phyloP scores from a whole-genome alignment of 176 grass and related monocot species.

The Olyra latifolia region DNA sequence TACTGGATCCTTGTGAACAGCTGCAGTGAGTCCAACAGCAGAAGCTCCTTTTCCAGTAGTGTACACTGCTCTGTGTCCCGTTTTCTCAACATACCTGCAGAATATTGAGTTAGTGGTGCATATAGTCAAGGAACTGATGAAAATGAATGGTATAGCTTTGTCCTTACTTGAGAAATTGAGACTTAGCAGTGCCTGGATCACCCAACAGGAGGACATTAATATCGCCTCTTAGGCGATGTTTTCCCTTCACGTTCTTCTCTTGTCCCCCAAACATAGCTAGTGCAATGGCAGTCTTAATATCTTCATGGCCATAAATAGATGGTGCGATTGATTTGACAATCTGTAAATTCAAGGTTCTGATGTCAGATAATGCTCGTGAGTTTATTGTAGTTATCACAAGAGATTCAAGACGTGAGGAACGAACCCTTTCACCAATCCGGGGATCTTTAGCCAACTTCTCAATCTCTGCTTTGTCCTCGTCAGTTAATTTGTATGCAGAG shows the following conservation, averaged over 20 bases:
- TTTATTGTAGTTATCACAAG: constrained; percentile 16
- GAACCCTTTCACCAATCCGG: constrained; percentile 92
- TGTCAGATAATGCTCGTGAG: background rate
- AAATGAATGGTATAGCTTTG: background rate
- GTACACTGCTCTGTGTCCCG: constrained; percentile 92
- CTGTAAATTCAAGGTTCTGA: constrained; percentile 37
- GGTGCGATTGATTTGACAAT: constrained; percentile 98
- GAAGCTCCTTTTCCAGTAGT: constrained; percentile 99
- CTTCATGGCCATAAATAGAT: constrained; percentile 97
- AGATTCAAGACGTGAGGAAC: constrained; percentile 34
- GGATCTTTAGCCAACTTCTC: constrained; percentile 96
- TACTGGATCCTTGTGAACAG: constrained; percentile 97
- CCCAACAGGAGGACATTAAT: constrained; percentile 96
- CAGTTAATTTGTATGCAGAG: constrained; percentile 96
- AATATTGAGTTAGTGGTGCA: constrained; percentile 16
- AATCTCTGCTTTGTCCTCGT: constrained; percentile 96
- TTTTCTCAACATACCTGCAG: constrained; percentile 96
- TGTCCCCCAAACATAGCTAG: constrained; percentile 98
- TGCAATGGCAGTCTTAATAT: constrained; percentile 95
- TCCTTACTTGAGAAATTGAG: constrained; percentile 98
- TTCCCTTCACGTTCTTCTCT: constrained; percentile 91
- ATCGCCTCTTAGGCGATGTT: constrained; percentile 92
- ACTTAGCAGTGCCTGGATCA: constrained; percentile 99
- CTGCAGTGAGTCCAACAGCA: constrained; percentile 91
- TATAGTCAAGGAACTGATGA: background rate